Evolutionary conservation across 331 rosid species (phyloP).

Genomic region (Malus hybrid): DNA sequence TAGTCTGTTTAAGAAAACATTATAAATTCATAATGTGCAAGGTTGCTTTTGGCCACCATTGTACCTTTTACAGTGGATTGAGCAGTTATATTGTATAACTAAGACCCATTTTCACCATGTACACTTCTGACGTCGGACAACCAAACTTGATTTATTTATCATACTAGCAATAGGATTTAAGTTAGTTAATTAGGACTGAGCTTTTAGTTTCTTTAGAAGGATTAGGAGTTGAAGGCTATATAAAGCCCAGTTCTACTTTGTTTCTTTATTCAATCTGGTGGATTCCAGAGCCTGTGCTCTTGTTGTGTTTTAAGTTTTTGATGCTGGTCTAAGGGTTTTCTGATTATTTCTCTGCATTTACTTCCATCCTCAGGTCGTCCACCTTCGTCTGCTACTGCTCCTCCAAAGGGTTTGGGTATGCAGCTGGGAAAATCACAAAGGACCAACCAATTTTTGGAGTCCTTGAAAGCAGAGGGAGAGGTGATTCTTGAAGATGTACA

Average conservation of each 20-base stretch:
- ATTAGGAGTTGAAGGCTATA: not conserved
- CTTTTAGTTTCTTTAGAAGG: not conserved
- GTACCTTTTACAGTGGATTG: not conserved
- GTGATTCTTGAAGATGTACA: slow-evolving; percentile 87
- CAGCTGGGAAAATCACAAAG: slow-evolving; percentile 80
- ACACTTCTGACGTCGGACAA: not conserved
- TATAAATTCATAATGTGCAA: not conserved
- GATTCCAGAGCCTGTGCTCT: not conserved
- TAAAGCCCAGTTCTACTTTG: not conserved
- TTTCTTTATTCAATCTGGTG: not conserved
- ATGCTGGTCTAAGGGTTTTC: not conserved
- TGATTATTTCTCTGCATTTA: not conserved
- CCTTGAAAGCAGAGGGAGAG: slow-evolving; percentile 95
- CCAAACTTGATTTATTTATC: not conserved
- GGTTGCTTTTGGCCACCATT: not conserved
- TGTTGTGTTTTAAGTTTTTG: not conserved
- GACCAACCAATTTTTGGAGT: slow-evolving; percentile 85
- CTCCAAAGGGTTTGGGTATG: slow-evolving; percentile 89
- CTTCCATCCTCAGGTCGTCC: slow-evolving; percentile 47
- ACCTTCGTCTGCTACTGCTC: slow-evolving; percentile 80
- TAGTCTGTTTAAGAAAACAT: not conserved
- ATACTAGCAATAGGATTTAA: not conserved
- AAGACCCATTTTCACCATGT: slow-evolving; percentile 1
- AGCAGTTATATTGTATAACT: not conserved
- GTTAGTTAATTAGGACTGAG: not conserved